Percentiles rank a stretch among this genome's conserved stretches.
These are phyloP conservation scores for Candida gigantensis DNA, from an alignment of 1,139 yeast species.

Conservation along the genomic window DNA sequence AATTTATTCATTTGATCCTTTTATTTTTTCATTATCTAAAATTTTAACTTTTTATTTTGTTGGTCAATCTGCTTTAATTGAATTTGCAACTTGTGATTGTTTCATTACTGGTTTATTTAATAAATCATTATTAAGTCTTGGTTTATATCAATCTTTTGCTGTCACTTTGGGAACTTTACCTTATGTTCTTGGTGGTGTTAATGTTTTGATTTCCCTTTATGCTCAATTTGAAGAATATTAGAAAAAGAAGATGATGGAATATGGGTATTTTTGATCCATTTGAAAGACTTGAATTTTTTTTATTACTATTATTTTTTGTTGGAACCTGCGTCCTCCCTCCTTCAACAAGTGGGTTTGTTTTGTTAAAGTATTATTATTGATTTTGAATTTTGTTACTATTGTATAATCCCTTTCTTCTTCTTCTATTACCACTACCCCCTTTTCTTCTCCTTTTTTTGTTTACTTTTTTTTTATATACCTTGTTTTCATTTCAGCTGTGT, in stretches of 20 bases:
- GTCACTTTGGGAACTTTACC: conserved; percentile 50
- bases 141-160: conserved; percentile 39
- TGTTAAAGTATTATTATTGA: too few relatives aligned
- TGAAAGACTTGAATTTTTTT: too few relatives aligned
- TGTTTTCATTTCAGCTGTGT: background rate
- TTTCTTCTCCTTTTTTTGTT: background rate
- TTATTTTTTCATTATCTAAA: conserved; percentile 55
- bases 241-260: too few relatives aligned
- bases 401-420: too few relatives aligned
- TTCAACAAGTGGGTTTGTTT: too few relatives aligned
- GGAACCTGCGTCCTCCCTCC: too few relatives aligned
- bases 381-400: too few relatives aligned
- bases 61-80: conserved; percentile 32
- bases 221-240: conserved; percentile 49
- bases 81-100: conserved; percentile 29
- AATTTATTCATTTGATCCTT: conserved; percentile 54
- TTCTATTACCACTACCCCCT: background rate
- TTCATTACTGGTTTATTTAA: conserved; percentile 38
- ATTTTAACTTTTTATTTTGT: conserved; percentile 48
- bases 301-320: too few relatives aligned
- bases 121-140: conserved; percentile 38
- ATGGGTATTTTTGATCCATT: too few relatives aligned
- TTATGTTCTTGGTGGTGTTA: conserved; percentile 48
- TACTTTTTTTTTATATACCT: background rate
- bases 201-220: conserved; percentile 51